A percentile compares a stretch with the other conserved stretches of the same genome.
Evolutionary conservation across 306 rosid species (phyloP).

Genomic region (Trifolium subterraneum): DNA sequence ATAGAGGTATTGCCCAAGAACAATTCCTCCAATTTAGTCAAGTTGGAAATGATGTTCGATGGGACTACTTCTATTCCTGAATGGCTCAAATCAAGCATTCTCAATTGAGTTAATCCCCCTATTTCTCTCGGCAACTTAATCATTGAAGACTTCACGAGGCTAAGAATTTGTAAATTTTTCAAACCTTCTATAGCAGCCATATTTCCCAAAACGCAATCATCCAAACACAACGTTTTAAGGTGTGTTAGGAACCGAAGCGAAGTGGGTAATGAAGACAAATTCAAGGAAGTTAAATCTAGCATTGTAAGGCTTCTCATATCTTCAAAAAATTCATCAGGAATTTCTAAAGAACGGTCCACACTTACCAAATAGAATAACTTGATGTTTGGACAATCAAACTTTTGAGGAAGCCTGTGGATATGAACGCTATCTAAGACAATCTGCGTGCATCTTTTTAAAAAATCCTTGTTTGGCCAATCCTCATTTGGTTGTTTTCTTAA

Average conservation of each 20-base stretch:
- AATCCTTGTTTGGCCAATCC: not conserved
- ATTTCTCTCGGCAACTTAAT: slow-evolving; percentile 3
- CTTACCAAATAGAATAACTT: not conserved
- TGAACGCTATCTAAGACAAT: no score
- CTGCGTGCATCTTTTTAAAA: not conserved
- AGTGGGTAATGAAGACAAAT: slow-evolving; percentile 7
- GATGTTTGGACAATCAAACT: not conserved
- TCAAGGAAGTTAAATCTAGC: not conserved
- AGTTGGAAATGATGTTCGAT: slow-evolving; percentile 3
- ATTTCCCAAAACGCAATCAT: not conserved
- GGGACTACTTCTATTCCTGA: slow-evolving; percentile 20
- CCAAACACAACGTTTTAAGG: not conserved
- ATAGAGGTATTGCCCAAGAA: slow-evolving; percentile 12
- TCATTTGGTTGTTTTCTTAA: fast-evolving
- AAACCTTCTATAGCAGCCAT: not conserved
- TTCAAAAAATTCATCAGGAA: not conserved
- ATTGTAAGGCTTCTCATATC: not conserved
- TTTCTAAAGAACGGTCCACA: not conserved
- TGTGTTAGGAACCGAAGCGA: not conserved
- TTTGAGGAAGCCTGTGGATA: not conserved
- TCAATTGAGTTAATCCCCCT: not conserved
- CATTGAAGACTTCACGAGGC: not conserved
- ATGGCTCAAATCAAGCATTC: slow-evolving; percentile 16
- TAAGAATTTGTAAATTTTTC: not conserved
- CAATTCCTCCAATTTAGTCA: slow-evolving; percentile 6